Evolutionary conservation across 1,284 basidiomycete species (phyloP).

Genomic region (Trametes versicolor): DNA sequence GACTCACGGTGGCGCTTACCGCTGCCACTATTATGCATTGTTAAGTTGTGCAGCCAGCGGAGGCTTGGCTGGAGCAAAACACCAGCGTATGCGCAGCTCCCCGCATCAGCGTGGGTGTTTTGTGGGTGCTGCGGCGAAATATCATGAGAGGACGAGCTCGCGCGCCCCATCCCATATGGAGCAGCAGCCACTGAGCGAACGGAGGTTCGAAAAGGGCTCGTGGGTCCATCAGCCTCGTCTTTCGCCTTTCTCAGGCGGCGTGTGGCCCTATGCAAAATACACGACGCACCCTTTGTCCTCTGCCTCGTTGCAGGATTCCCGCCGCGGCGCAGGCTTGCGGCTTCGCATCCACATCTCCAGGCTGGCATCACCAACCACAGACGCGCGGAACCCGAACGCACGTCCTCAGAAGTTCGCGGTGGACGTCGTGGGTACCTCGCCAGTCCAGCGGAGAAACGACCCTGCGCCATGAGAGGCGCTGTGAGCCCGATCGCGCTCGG

Average conservation of each 20-base stretch:
- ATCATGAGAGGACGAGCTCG: neutral
- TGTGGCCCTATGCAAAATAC: neutral
- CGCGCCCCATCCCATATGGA: slow-evolving; percentile 10
- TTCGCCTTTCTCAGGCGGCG: slow-evolving; percentile 15
- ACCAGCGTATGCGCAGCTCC: slow-evolving; percentile 6
- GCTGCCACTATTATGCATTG: neutral
- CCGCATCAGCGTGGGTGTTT: slow-evolving; percentile 21
- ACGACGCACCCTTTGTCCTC: neutral
- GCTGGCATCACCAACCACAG: neutral
- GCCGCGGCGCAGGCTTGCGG: slow-evolving; percentile 1
- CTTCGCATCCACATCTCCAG: neutral
- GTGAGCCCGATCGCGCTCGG: slow-evolving; percentile 34
- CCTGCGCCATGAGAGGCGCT: slow-evolving; percentile 27
- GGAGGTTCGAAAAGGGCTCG: slow-evolving; percentile 10
- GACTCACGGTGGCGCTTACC: slow-evolving; percentile 34
- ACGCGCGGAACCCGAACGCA: neutral
- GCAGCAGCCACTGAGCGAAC: neutral
- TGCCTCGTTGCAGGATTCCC: neutral
- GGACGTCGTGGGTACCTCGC: slow-evolving; percentile 21
- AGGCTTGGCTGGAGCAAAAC: neutral
- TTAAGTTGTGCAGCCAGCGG: no score
- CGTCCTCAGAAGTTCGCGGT: neutral
- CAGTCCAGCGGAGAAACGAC: slow-evolving; percentile 27
- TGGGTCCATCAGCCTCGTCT: neutral
- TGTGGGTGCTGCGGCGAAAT: slow-evolving; percentile 27